These are phyloP conservation scores for Mitragyna speciosa DNA, from an alignment of 257 asterid species.

Conservation along the genomic window DNA sequence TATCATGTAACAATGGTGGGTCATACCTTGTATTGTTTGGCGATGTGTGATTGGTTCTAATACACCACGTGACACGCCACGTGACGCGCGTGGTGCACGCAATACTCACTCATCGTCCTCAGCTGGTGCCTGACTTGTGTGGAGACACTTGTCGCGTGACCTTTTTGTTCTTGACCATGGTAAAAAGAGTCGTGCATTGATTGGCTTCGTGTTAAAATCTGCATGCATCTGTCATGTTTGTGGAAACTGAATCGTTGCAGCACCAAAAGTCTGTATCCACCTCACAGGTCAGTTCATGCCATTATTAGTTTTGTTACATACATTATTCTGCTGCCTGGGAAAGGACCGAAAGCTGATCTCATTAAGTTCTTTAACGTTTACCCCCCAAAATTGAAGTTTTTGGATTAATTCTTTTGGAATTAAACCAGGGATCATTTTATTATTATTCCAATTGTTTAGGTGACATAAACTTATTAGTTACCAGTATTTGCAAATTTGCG, in stretches of 20 bases:
- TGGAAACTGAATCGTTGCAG: background rate
- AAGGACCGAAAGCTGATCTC: background rate
- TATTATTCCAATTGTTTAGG: background rate
- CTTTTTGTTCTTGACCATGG: background rate
- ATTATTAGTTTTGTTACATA: background rate
- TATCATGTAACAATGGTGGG: no score
- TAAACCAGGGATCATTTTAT: background rate
- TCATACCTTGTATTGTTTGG: no score
- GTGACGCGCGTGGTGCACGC: no score
- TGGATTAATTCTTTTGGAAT: no score
- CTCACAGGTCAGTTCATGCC: background rate
- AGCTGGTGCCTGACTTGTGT: background rate
- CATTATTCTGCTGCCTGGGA: background rate
- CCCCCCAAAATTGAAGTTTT: background rate
- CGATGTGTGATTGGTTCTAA: no score
- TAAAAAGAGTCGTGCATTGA: background rate
- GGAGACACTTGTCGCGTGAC: background rate
- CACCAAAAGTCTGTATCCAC: background rate
- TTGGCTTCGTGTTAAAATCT: background rate
- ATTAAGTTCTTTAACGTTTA: background rate
- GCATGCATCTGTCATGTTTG: background rate
- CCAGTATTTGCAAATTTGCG: background rate
- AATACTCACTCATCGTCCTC: no score
- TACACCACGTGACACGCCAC: no score
- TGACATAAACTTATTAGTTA: background rate